Base-by-base conservation (phyloP, 2,329 filamentous ascomycete species). In the Intubia oerlemansii region DNA sequence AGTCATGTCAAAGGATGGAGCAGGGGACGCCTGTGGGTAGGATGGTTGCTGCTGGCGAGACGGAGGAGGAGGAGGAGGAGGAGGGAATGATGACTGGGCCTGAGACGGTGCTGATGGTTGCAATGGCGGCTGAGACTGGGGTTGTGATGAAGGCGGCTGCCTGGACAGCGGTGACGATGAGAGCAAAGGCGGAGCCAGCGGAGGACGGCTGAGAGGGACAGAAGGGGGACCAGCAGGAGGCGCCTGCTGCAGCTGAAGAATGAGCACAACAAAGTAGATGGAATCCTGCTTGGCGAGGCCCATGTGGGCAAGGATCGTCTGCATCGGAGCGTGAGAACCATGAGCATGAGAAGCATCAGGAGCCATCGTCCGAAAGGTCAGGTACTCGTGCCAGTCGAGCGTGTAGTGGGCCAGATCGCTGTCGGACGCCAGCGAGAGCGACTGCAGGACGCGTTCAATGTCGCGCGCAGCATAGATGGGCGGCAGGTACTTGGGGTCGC, bases 401-500 rank as follows among this genome's bases (percentile, higher is more conserved):
- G 54, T 46, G 31, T 63, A 60, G 25, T 57, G 56, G 11, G 53
- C 51, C 17, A 69, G 39, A 19, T 66, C 63, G n/a, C n/a, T n/a
- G 25, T 68, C 64, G 0, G 51, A 36, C 9, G 48, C 50, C 38
- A 72, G 67, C 1, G 61, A 57, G 10, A 71, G 51, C 2, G 52
- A 49, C 32, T 63, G 57, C 18, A 71, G 59, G 11, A 66, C 55
- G 16, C 58, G 52, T 15, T 65, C 58, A 28, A 65, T 58, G 32
- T 64, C 57, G 27, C 56, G 49, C 36, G 57, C 58, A 21, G 53
- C 56, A 34, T 66, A 57, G n/a, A 73, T 72, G 2, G 68, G 68
- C 4, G 68, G 67, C 13, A 73, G 51, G 41, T 73, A 72, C 25
- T 65, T 66, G 12, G 67, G 66, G 17, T 69, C 64, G 31, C 56